These are phyloP conservation scores for Ustilago shanxiensis DNA, from an alignment of 1,284 basidiomycete species.

Conservation along the genomic window DNA sequence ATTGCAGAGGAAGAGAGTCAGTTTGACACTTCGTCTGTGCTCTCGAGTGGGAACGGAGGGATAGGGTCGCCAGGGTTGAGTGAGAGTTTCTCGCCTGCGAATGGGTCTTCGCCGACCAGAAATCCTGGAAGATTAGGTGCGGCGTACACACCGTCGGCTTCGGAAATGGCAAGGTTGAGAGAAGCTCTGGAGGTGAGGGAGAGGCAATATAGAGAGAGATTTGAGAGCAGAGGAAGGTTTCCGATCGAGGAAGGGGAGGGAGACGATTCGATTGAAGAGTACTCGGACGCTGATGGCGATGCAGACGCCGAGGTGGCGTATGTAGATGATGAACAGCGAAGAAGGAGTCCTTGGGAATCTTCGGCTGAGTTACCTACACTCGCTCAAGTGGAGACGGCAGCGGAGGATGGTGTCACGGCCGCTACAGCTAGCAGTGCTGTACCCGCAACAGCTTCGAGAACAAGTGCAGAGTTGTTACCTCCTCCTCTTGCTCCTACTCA, in stretches of 20 bases:
- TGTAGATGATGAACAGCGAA: conserved; percentile 14
- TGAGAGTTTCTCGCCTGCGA: conserved; percentile 23
- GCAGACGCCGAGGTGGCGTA: too few species aligned
- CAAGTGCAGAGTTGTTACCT: neutral
- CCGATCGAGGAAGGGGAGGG: conserved; percentile 34
- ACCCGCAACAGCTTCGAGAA: neutral
- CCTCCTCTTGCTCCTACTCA: too few species aligned
- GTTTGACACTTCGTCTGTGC: conserved; percentile 39
- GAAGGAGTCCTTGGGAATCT: conserved; percentile 15
- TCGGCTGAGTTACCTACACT: conserved; percentile 18
- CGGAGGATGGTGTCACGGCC: too few species aligned
- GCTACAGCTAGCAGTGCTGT: neutral
- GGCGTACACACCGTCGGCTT: conserved; percentile 30
- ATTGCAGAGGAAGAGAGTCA: conserved; percentile 61
- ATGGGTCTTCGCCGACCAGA: conserved; percentile 18
- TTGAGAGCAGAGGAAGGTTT: conserved; percentile 22
- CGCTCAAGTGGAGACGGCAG: neutral
- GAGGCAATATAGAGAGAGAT: conserved; percentile 36
- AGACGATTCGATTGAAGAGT: conserved; percentile 17
- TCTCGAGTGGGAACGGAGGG: conserved; percentile 36
- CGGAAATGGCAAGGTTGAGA: conserved; percentile 44
- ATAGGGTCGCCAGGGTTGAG: conserved; percentile 26
- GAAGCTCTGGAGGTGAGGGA: conserved; percentile 49
- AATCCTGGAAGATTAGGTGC: conserved; percentile 22
- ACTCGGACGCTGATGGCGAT: conserved; percentile 29